These are phyloP conservation scores for Nasturtium officinale DNA, from an alignment of 345 rosid genomes.

Conservation along the genomic window DNA sequence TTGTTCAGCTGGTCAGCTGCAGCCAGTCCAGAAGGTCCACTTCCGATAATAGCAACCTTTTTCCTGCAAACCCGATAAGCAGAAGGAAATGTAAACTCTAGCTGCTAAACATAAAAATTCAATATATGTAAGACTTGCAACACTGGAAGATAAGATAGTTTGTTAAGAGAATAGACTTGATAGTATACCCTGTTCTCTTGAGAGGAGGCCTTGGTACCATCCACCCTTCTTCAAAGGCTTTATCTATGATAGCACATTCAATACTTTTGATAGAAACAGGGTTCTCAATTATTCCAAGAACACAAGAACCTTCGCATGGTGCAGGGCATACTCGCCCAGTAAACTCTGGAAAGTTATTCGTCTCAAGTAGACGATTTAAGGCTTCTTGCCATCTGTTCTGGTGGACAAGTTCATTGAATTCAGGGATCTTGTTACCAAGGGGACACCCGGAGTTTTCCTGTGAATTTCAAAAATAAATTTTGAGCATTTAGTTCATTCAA, in stretches of 20 bases:
- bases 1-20: constrained; percentile 97
- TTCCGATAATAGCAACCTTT: constrained; percentile 81
- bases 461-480: background rate
- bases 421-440: constrained; percentile 98
- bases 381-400: constrained; percentile 99
- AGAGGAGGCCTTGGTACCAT: constrained; percentile 93
- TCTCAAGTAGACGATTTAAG: constrained; percentile 90
- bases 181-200: constrained; percentile 77
- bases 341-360: constrained; percentile 97
- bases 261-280: constrained; percentile 96
- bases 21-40: constrained; percentile 98
- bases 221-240: constrained; percentile 99
- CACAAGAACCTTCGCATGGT: constrained; percentile 99
- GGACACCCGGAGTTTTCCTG: constrained; percentile 99
- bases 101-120: background rate
- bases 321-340: constrained; percentile 99
- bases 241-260: constrained; percentile 91
- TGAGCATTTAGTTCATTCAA: background rate
- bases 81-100: constrained; percentile 8
- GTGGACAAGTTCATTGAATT: constrained; percentile 94
- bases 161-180: constrained; percentile 4
- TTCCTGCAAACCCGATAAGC: constrained; percentile 54
- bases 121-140: constrained; percentile 1
- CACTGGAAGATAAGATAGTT: background rate
- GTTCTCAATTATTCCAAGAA: constrained; percentile 98